These are phyloP conservation scores for Microcos paniculata DNA, from an alignment of 345 rosid species.

Conservation along the genomic window DNA sequence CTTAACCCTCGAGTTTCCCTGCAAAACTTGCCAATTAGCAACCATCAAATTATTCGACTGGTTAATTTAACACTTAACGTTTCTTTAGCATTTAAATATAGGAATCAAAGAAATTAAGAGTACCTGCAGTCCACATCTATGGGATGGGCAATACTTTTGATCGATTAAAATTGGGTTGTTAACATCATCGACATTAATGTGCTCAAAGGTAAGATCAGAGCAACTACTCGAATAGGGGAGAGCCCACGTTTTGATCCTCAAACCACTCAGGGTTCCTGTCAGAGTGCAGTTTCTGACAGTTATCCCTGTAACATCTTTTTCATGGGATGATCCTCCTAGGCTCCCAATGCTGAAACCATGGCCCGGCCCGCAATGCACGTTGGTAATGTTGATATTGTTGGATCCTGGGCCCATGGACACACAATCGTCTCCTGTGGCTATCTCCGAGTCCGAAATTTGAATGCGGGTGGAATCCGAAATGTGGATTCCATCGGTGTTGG, in stretches of 20 bases:
- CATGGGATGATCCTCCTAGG: conserved; percentile 22
- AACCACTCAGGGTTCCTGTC: conserved; percentile 25
- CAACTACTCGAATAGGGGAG: conserved; percentile 9
- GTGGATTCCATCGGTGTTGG: conserved; percentile 66
- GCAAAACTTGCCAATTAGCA: background rate
- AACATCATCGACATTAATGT: conserved; percentile 21
- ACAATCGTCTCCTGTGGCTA: conserved; percentile 66
- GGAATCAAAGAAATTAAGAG: no score
- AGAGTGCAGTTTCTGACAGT: conserved; percentile 17
- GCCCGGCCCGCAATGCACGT: conserved; percentile 49
- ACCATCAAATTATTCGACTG: background rate
- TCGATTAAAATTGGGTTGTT: conserved; percentile 36
- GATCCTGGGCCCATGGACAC: conserved; percentile 42
- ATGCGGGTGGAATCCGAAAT: conserved; percentile 34
- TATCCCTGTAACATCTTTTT: conserved; percentile 16
- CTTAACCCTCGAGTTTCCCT: conserved; percentile 13
- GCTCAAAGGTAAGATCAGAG: conserved; percentile 6
- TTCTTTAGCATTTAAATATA: background rate
- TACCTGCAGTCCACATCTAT: conserved; percentile 9
- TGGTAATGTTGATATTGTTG: conserved; percentile 28
- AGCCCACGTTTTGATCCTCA: conserved; percentile 39
- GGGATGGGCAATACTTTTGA: conserved; percentile 36
- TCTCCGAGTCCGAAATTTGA: conserved; percentile 26
- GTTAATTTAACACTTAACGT: background rate
- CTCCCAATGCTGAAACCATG: conserved; percentile 49